These are phyloP conservation scores for Trichoderma breve DNA, from an alignment of 2,329 filamentous ascomycete species.

Conservation along the genomic window DNA sequence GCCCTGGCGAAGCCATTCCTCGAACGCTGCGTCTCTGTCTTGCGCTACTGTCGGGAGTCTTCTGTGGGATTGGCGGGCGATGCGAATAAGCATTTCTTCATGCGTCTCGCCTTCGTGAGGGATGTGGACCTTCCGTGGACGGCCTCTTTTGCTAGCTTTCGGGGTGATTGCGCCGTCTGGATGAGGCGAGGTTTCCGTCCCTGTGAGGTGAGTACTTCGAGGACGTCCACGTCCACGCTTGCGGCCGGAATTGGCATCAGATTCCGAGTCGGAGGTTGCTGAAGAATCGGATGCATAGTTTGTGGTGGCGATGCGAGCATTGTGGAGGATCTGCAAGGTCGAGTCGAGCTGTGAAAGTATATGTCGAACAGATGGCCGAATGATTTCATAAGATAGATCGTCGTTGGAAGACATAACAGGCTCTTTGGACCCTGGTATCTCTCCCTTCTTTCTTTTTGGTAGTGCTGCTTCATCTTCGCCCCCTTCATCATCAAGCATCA, in stretches of 20 bases:
- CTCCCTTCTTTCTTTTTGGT: neutral
- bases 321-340: constrained; percentile 68
- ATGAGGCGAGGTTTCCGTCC: neutral
- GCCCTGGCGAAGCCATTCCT: constrained; percentile 35
- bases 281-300: constrained; percentile 41
- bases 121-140: constrained; percentile 41
- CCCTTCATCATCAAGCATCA: constrained; percentile 19
- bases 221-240: constrained; percentile 32
- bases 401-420: constrained; percentile 69
- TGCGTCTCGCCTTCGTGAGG: constrained; percentile 46
- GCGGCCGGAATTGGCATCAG: constrained; percentile 29
- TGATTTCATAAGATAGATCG: constrained; percentile 59
- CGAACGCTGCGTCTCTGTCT: constrained; percentile 34
- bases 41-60: constrained; percentile 28
- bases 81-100: constrained; percentile 45
- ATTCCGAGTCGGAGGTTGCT: constrained; percentile 37
- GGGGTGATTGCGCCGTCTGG: constrained; percentile 17
- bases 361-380: constrained; percentile 68
- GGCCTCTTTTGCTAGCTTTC: constrained; percentile 32
- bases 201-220: constrained; percentile 22
- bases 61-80: constrained; percentile 45
- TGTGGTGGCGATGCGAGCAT: constrained; percentile 54
- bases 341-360: constrained; percentile 68
- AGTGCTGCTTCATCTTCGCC: neutral
- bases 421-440: constrained; percentile 31